Evolutionary conservation across 805 yeast genomes (phyloP), one percentile per base, ranked within the genome.

Genomic region (Clavispora fructus): DNA sequence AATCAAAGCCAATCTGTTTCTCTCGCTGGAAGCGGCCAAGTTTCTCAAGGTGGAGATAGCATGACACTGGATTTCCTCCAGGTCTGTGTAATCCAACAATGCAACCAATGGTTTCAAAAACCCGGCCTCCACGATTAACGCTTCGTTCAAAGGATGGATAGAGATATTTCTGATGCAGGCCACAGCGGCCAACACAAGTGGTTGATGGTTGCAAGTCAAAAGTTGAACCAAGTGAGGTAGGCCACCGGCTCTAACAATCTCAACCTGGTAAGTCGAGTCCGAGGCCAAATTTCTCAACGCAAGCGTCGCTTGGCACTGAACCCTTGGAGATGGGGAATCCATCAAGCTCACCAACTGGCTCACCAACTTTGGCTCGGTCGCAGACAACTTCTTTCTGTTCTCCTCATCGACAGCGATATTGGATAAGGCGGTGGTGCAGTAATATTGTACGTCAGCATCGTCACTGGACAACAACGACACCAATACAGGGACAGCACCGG

Each of bases 111-210:
- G 98, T 59, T 84, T 83, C 59, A 94, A 75, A 70, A 94, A 94
- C 1, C 99, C 99, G 6, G 98, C 97, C 54, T 94, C 97, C 46
- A 94, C 94, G 41, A 94, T 94, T 47, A 94, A 75, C 13, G 95
- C 92, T 72, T 94, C 99, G 65, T 94, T 94, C 66, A 87, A 77
- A 29, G 99, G 97, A 62, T 94, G 98, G 51, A 94, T 94, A 8
- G 97, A 90, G 46, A 94, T 89, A 65, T 94, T 94, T 71, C 99
- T 83, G 53, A 94, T 89, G 70, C 99, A 94, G 1, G 99, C 99
- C 42, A 94, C 99, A 8, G 98, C 94, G 7, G 99, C 98, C 46
- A 94, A 74, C 10, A 92, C 89, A 51, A 94, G 76, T 29, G 97
- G 96, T 61, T 89, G 92, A 61, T 91, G 95, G 51, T 85, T 81